Evolutionary conservation across 495 filamentous ascomycete species (phyloP), one percentile per base, ranked within the genome.

Genomic region (Penicillium verhagenii): DNA sequence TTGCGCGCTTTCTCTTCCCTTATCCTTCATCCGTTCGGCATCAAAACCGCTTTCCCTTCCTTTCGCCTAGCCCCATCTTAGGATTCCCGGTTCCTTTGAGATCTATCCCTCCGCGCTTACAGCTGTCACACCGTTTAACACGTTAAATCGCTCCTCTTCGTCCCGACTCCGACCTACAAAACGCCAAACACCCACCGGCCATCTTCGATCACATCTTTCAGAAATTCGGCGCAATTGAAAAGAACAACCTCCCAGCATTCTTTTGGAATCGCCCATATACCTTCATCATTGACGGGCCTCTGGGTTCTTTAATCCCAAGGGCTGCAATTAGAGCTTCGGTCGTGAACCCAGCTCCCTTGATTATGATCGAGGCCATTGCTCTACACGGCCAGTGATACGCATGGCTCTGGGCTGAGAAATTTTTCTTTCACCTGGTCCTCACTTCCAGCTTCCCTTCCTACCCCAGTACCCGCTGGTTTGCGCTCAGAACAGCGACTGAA

Each of bases 371-470:
- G 62, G 52, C 52, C 38, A 39, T 60, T 53, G 49, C 43, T 45
- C 47, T 49, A 23, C 35, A 59, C 50, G 50, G 62, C 52, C 55
- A 60, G 29, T 58, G 59, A 62, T 64, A 69, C 55, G 64, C 53
- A 72, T 72, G 69, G 68, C 68, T 64, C 50, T 57, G 40, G 53
- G 54, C 40, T 69, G 63, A 71, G 55, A 42, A 55, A 26, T 21
- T 42, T n/a, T 46, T 31, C 28, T 49, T 35, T 56, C 20, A 39
- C 44, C 43, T 54, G 47, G 54, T 50, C 43, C 58, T 58, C 25
- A 61, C 40, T 42, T n/a, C 52, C 46, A 37, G 64, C 60, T 68
- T 66, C 62, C 63, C 64, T 72, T 69, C 65, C 56, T 63, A 54
- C 59, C 55, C 24, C 59, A 47, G 64, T 39, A 38, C 57, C 52